These are phyloP conservation scores for Scedosporium dehoogii DNA, from an alignment of 2,329 filamentous ascomycete species.

Conservation along the genomic window DNA sequence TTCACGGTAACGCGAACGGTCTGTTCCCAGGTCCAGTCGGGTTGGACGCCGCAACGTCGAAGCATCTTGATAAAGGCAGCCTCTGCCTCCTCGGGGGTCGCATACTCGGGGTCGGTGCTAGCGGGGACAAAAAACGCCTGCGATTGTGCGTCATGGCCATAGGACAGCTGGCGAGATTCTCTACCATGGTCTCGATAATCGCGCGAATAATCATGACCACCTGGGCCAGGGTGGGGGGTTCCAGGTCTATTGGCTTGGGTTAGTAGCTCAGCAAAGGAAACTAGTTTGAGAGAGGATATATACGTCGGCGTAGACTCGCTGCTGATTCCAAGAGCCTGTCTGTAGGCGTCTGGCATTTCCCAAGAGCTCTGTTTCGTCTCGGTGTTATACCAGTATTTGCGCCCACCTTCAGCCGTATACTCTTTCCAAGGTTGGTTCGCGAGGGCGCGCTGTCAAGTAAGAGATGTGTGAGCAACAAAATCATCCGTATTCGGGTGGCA, in stretches of 20 bases:
- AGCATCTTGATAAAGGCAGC: constrained; percentile 87
- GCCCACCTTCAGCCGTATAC: constrained; percentile 75
- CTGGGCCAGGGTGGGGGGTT: constrained; percentile 7
- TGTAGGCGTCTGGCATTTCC: constrained; percentile 83
- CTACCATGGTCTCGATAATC: constrained; percentile 16
- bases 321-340: constrained; percentile 57
- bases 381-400: constrained; percentile 92
- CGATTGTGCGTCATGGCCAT: constrained; percentile 43
- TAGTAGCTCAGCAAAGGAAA: constrained; percentile 8
- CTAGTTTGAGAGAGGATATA: constrained; percentile 11
- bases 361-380: constrained; percentile 88
- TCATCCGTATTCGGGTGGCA: background rate
- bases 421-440: constrained; percentile 86
- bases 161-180: constrained; percentile 49
- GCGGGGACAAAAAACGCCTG: constrained; percentile 49
- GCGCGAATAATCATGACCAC: constrained; percentile 13
- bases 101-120: constrained; percentile 66
- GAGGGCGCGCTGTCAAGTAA: constrained; percentile 58
- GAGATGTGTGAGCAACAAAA: background rate
- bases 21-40: constrained; percentile 90
- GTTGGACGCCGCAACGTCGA: constrained; percentile 72
- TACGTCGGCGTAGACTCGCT: constrained; percentile 34
- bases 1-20: constrained; percentile 77
- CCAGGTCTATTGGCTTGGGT: constrained; percentile 16
- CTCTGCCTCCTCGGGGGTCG: constrained; percentile 77